Base-by-base conservation (phyloP, 1,284 basidiomycete genomes). In the Chalciporus piperatoides region DNA sequence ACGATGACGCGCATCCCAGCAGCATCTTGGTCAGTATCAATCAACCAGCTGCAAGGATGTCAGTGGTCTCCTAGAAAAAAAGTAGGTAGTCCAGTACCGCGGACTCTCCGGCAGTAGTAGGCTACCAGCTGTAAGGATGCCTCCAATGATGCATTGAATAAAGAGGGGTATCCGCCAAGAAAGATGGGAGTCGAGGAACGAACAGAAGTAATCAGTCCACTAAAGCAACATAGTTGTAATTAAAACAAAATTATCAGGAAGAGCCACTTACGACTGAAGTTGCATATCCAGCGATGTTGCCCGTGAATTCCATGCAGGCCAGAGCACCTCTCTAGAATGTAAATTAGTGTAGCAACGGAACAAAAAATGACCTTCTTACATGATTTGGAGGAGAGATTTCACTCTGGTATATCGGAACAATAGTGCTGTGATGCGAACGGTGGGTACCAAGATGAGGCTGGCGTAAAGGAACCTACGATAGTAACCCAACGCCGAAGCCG, bases 241-340 rank as follows among this genome's bases (percentile, higher is more conserved):
- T 19, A 19, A 14, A 41, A 27, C 15, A 27, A 2, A 15, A 14
- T 3, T 14, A 2, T n/a, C 35, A 5, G 30, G 35, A 35, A 41
- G 23, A 27, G 9, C n/a, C 28, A 75, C 89, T 56, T 72, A 93
- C 92, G 54, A 98, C 93, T 15, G 92, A 96, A 50, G 84, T 84
- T n/a, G 93, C 87, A 67, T 99, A 99, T 41, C 96, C 96, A 52
- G 93, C 76, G 59, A 98, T 89, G 64, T 94, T 93, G 48, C 86
- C 88, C 0, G 96, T 97, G 67, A 98, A 99, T 65, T 98, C 96
- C 79, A 98, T 94, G 62, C 93, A 97, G 4, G 94, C 96, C 43
- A 97, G 74, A 44, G 90, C 86, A 46, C 93, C 93, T 62, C 93
- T 81, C 86, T 94, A 15, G 60, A 15, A 55, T 19, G 14, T 36